Base-by-base conservation (phyloP, 2,329 filamentous ascomycete genomes). In the Blastomyces parvus region DNA sequence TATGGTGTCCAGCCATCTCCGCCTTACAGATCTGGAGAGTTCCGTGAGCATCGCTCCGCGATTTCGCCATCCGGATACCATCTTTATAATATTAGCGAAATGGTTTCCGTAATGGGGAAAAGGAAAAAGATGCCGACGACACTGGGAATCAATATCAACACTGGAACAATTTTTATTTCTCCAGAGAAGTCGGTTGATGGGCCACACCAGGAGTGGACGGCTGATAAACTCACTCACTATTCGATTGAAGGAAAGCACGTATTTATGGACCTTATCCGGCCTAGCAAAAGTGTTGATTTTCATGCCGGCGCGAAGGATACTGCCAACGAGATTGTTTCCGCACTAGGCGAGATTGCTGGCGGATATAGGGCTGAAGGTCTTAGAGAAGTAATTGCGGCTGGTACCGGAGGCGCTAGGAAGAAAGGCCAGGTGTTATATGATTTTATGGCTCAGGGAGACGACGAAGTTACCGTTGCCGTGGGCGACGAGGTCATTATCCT, bases 121-220 rank as follows among this genome's bases (percentile, higher is more conserved):
- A 88, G 90, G 71, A 96, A 96, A 81, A 97, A 97, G 79, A 94
- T 97, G 90, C 91, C 93, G 0, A 96, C 91, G n/a, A 96, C 90
- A 0, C 77, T 97, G 46, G 93, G 93, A n/a, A 88, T 97, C 71
- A 97, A 97, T 73, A 81, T 94, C 63, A 87, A 88, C 58, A 95
- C 90, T 19, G 92, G 92, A 48, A 85, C 88, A 40, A 95, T 99
- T 68, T 86, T 96, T 76, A 90, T 99, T 69, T 89, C 91, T 0
- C 92, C 93, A 0, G 93, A 95, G 73, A 90, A 89, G 73, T 82
- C 86, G 59, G 83, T 86, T 66, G 91, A 97, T 73, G 92, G 91
- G 1, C 88, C 89, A 3, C 87, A 90, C 64, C 88, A 95, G 72
- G 92, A 96, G 76, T 99, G 94, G 94, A 88, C 88, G 1, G 93